Evolutionary conservation across 2,329 filamentous ascomycete species (phyloP).

Genomic region (Calonectria pseudoreteaudii): DNA sequence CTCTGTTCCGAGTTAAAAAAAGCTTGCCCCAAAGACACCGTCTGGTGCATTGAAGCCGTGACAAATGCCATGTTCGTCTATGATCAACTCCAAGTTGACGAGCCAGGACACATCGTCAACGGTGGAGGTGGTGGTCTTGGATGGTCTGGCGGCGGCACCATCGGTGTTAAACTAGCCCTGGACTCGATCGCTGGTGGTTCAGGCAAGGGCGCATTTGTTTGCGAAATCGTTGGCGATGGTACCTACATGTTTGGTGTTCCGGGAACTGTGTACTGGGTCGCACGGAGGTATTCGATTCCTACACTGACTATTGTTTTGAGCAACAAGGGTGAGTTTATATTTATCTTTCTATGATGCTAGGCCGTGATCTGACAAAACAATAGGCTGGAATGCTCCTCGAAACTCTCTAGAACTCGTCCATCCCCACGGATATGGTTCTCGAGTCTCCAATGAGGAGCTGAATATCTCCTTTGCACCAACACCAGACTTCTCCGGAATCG

Average conservation of each 20-base stretch:
- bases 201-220: constrained; percentile 57
- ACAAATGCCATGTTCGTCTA: constrained; percentile 74
- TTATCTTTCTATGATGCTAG: background rate
- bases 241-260: constrained; percentile 62
- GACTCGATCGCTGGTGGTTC: constrained; percentile 40
- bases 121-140: constrained; percentile 82
- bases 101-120: constrained; percentile 80
- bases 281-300: constrained; percentile 58
- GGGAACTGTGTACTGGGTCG: constrained; percentile 62
- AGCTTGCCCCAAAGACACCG: constrained; percentile 60
- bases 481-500: constrained; percentile 69
- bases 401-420: constrained; percentile 67
- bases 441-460: constrained; percentile 67
- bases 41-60: constrained; percentile 80
- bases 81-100: constrained; percentile 75
- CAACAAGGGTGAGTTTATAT: constrained; percentile 52
- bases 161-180: constrained; percentile 79
- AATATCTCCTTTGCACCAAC: constrained; percentile 70
- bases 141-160: constrained; percentile 79
- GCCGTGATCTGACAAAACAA: background rate
- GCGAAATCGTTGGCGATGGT: constrained; percentile 63
- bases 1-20: background rate
- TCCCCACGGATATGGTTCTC: constrained; percentile 64
- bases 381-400: constrained; percentile 69
- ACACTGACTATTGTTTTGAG: constrained; percentile 63